phyloP scores from a whole-genome alignment of 1,284 basidiomycete genomes.

The Cutaneotrichosporon arboriforme region DNA sequence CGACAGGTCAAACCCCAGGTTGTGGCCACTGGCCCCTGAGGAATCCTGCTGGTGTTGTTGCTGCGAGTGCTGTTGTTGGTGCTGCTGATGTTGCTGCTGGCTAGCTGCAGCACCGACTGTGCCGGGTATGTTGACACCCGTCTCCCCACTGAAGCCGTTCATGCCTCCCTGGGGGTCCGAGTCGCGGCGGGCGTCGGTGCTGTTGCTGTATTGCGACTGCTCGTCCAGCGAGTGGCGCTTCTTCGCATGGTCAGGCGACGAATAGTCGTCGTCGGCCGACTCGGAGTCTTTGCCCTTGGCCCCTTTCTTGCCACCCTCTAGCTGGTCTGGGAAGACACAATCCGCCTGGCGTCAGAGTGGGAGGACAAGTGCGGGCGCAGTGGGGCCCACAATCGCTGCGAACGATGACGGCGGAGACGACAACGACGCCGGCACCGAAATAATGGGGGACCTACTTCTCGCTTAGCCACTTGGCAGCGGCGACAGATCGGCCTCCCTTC shows the following conservation, averaged over 20 bases:
- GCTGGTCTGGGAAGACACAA: slow-evolving; percentile 10
- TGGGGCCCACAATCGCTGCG: not conserved
- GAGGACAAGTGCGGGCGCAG: not conserved
- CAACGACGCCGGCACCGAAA: no score
- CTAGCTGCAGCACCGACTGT: not conserved
- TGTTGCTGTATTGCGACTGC: not conserved
- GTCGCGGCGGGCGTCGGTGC: no score
- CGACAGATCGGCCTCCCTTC: slow-evolving; percentile 41
- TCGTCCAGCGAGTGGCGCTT: not conserved
- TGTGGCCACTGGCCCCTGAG: not conserved
- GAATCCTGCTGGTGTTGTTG: not conserved
- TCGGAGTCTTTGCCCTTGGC: slow-evolving; percentile 13
- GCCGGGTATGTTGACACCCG: no score
- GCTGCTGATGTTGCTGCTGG: not conserved
- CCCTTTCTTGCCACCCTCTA: slow-evolving; percentile 6
- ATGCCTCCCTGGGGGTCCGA: no score
- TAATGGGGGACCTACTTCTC: slow-evolving; percentile 26
- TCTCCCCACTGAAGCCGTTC: no score
- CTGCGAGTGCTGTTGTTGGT: not conserved
- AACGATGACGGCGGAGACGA: not conserved
- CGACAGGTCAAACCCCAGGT: slow-evolving; percentile 6
- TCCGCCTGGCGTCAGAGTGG: slow-evolving; percentile 2
- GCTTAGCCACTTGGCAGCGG: slow-evolving; percentile 40
- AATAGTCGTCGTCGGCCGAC: slow-evolving; percentile 8
- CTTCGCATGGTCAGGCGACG: not conserved